A percentile compares a stretch with the other conserved stretches of the same genome.
phyloP scores from a whole-genome alignment of 2,329 filamentous ascomycete genomes.

The Talaromyces sp. region DNA sequence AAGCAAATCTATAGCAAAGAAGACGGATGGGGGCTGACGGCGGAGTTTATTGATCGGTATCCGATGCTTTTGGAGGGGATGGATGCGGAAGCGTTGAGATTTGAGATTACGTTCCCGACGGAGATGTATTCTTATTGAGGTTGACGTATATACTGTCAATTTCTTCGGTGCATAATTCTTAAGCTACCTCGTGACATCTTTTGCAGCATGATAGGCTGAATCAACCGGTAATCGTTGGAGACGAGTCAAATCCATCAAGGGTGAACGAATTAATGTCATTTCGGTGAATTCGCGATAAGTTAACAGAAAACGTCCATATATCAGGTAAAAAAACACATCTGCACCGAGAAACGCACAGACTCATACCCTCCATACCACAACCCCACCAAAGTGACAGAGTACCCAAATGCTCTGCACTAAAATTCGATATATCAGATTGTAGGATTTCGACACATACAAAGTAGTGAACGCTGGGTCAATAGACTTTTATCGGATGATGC shows the following conservation, averaged over 20 bases:
- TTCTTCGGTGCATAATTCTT: neutral
- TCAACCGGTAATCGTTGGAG: no score
- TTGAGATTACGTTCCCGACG: conserved; percentile 14
- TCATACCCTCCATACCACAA: no score
- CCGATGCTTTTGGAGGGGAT: conserved; percentile 25
- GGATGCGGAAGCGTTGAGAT: conserved; percentile 19
- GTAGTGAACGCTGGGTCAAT: neutral
- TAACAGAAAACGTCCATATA: no score
- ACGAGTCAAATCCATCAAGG: no score
- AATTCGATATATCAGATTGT: neutral
- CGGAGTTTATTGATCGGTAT: conserved; percentile 26
- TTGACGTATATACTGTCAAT: neutral
- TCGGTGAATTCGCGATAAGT: neutral
- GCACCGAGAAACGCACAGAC: no score
- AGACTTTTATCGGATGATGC: neutral
- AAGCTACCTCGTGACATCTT: neutral
- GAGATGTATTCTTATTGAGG: conserved; percentile 13
- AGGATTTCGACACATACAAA: neutral
- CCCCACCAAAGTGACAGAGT: no score
- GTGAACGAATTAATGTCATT: neutral
- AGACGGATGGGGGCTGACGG: conserved; percentile 26
- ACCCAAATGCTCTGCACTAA: no score
- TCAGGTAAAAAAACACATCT: no score
- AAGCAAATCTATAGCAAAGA: conserved; percentile 23
- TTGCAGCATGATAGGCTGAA: no score